Conservation (phyloP, 176 grass and related monocot species). For the Musa acuminata region DNA sequence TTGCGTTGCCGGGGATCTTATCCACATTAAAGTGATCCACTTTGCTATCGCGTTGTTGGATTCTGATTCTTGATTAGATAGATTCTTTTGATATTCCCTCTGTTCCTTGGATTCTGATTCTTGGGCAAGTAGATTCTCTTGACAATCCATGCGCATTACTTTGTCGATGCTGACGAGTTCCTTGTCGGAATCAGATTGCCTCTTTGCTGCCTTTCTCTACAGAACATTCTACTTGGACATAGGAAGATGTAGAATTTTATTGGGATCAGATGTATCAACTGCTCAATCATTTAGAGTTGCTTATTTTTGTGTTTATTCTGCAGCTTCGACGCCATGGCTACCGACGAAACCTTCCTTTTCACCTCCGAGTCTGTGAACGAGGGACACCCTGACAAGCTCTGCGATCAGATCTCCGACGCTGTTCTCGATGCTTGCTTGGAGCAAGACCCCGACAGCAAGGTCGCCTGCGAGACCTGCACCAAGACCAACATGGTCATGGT, state of each 20-base stretch:
- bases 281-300: not conserved
- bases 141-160: not conserved
- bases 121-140: too few relatives aligned
- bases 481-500: constrained; percentile 57
- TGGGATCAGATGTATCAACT: too few relatives aligned
- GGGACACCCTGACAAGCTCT: constrained; percentile 49
- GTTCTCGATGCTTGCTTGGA: constrained; percentile 44
- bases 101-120: too few relatives aligned
- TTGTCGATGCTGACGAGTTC: too few relatives aligned
- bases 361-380: constrained; percentile 46
- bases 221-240: too few relatives aligned
- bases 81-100: too few relatives aligned
- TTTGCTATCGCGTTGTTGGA: too few relatives aligned
- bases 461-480: constrained; percentile 50
- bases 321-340: constrained; percentile 33
- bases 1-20: too few relatives aligned
- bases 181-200: too few relatives aligned
- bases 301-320: not conserved
- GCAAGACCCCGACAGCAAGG: constrained; percentile 43
- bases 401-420: constrained; percentile 46
- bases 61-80: too few relatives aligned
- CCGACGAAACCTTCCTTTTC: constrained; percentile 44
- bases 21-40: too few relatives aligned
- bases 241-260: too few relatives aligned
- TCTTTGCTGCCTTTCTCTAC: not conserved